Evolutionary conservation across 2,329 filamentous ascomycete species (phyloP), one percentile per base, ranked within the genome.

Genomic region (Magnaporthales sp.): DNA sequence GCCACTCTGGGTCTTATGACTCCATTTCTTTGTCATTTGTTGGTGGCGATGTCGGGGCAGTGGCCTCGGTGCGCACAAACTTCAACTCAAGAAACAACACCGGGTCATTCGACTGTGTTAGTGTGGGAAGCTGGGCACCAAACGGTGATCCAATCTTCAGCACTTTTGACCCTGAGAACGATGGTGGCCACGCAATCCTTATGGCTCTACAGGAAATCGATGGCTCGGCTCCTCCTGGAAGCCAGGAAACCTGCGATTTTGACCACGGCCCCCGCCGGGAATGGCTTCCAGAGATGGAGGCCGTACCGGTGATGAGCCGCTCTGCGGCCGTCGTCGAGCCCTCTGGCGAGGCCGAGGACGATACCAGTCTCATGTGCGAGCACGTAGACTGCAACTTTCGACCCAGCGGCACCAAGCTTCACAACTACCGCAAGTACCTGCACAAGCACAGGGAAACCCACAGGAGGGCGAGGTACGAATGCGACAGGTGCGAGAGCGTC

Each of bases 371-470:
- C 38, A 51, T 19, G 19, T 51, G 38, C 38, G 38, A 19, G 38
- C 38, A 51, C n/a, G 38, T 19, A 51, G n/a, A 51, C 38, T 75
- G 74, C 66, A 68, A 72, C 30, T 75, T 73, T 73, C 73, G 73
- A 63, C 74, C 74, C 0, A 69, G 71, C 4, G 73, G 73, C 3
- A 73, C 73, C 2, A 69, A 72, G 13, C 22, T 19, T 13, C 71
- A 73, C 62, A 75, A 75, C 63, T 66, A 74, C 6, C 71, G 71
- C 26, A 73, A 72, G 11, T 75, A 75, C 62, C 69, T 74, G 4
- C 72, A 73, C n/a, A 75, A 75, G 51, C 74, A 75, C 68, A 74
- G 73, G 51, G 73, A 75, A 38, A 74, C 72, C 9, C 74, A 75
- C 68, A 73, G 71, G 58, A 73, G 73, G 2, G 67, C 73, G 7